Evolutionary conservation across 1,284 basidiomycete genomes (phyloP), one percentile per base, ranked within the genome.

Genomic region (Rhodotorula sp.): DNA sequence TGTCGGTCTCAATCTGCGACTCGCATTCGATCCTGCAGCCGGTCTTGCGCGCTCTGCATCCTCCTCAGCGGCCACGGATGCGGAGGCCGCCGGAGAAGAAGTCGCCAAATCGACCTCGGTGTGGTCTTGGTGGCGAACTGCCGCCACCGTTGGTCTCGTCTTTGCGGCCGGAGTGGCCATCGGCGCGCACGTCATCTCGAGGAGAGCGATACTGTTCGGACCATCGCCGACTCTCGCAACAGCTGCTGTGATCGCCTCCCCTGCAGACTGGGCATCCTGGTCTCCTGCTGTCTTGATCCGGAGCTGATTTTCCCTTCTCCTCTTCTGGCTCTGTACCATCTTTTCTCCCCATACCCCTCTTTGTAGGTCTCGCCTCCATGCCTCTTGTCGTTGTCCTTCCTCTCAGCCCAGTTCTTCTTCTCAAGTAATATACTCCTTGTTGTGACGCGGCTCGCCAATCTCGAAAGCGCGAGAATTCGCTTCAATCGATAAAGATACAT

Each of bases 1-100:
- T 60, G 74, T 76, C 29, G 74, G 74, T 1, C 69, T 76, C 66
- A 76, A 76, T 48, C 54, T 76, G 12, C 69, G 74, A 10, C 69
- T 76, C 56, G 64, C 69, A 3, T 26, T 76, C 18, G 65, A 60
- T 64, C 26, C 63, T 26, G 20, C 46, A 18, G 12, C 54, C 47
- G n/a, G 14, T 8, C 60, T 31, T 49, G 47, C 54, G 12, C 18
- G 3, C 10, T 7, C 43, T 21, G 59, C 23, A 26, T 21, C 58
- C 43, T 23, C 15, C 7, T 2, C 18, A 6, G 5, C 46, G 5
- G 18, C n/a, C 6, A 12, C 51, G 16, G 29, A 39, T 15, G 39
- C 23, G 26, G 52, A 34, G 18, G 5, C 18, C 5, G 31, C 18
- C 14, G 15, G 5, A 8, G 23, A 23, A 8, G 23, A 23, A 7